Percentiles rank a stretch among this genome's conserved stretches.
Evolutionary conservation across 140 eudicot genomes (phyloP).

Genomic region (Bidens hawaiensis): DNA sequence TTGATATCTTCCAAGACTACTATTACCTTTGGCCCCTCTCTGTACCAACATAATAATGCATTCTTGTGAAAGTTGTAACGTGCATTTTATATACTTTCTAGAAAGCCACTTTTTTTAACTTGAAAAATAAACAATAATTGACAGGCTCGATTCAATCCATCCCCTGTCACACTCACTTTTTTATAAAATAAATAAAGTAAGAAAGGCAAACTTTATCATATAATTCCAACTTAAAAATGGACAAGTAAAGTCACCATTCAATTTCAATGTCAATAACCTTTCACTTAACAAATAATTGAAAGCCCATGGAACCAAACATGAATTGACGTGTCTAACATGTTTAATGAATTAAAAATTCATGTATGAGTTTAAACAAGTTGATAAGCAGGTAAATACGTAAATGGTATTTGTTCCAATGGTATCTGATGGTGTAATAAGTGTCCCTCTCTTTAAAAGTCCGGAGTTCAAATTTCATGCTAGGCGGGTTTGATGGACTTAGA

Average conservation of each 20-base stretch:
- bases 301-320: too few relatives aligned
- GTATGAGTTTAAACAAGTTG: background rate
- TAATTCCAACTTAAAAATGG: conserved; percentile 13
- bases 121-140: conserved; percentile 14
- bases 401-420: too few relatives aligned
- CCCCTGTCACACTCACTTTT: conserved; percentile 9
- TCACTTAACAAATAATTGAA: too few relatives aligned
- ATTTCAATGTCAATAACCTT: conserved; percentile 21
- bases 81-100: background rate
- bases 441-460: too few relatives aligned
- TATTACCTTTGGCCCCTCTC: conserved; percentile 8
- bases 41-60: conserved; percentile 8
- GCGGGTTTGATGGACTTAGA: too few relatives aligned
- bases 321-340: background rate
- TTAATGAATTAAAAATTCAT: too few relatives aligned
- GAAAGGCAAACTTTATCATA: conserved; percentile 6
- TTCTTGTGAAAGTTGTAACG: background rate
- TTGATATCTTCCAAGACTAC: background rate
- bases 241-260: conserved; percentile 6
- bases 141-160: conserved; percentile 1
- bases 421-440: too few relatives aligned
- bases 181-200: conserved; percentile 19
- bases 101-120: background rate
- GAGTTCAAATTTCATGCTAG: too few relatives aligned
- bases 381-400: too few relatives aligned